phyloP scores from a whole-genome alignment of 495 filamentous ascomycete species.

The Penicillium fimorum region DNA sequence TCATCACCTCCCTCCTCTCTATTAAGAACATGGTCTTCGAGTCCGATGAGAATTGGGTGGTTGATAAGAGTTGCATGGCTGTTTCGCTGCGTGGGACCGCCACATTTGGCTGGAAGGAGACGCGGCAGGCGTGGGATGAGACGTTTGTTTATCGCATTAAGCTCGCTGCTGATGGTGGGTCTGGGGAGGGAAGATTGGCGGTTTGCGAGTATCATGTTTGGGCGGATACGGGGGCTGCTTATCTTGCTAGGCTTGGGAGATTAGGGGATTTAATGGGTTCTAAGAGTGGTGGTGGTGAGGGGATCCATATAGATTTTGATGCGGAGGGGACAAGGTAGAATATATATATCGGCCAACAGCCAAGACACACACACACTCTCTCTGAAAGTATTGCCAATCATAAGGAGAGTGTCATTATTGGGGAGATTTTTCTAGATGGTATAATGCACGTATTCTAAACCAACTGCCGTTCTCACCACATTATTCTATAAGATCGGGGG shows the following conservation, averaged over 20 bases:
- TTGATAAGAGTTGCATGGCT: conserved; percentile 43
- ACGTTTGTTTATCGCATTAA: conserved; percentile 55
- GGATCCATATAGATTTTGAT: conserved; percentile 6
- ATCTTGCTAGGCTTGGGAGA: conserved; percentile 52
- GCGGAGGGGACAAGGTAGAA: conserved; percentile 1
- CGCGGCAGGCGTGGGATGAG: conserved; percentile 57
- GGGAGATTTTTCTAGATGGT: conserved; percentile 4
- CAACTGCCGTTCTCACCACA: neutral
- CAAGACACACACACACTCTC: neutral
- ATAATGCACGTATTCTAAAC: neutral
- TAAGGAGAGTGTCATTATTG: conserved; percentile 2
- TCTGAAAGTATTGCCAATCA: neutral
- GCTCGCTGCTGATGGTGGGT: conserved; percentile 37
- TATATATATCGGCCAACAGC: neutral
- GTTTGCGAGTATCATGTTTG: conserved; percentile 57
- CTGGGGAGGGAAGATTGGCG: conserved; percentile 27
- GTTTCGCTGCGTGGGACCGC: conserved; percentile 52
- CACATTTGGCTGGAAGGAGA: conserved; percentile 49
- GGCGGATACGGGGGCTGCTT: conserved; percentile 65
- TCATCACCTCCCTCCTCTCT: conserved; percentile 37
- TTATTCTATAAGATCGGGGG: neutral
- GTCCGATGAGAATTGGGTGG: conserved; percentile 43
- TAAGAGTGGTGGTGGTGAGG: conserved; percentile 1
- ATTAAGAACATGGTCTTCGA: conserved; percentile 54
- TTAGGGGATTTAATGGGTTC: conserved; percentile 20